Percentiles rank a stretch among this genome's conserved stretches.
These are phyloP conservation scores for Telopea speciosissima DNA, from an alignment of 177 flowering plant genomes.

Conservation along the genomic window DNA sequence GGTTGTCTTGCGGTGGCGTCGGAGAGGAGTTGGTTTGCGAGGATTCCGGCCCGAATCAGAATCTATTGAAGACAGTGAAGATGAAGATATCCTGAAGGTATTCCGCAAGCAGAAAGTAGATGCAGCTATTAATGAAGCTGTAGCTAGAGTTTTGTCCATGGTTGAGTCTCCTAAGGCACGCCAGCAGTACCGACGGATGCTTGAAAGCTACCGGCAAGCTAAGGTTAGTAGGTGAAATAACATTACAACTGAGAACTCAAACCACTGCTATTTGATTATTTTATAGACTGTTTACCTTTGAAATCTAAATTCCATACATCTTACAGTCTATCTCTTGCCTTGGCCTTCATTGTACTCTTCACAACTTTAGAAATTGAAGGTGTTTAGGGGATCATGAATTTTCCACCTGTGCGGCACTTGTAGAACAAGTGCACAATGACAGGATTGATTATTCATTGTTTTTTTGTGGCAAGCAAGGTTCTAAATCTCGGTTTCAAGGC, in stretches of 20 bases:
- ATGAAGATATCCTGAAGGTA: constrained; percentile 71
- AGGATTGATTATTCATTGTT: no score
- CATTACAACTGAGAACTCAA: background rate
- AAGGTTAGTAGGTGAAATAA: constrained; percentile 38
- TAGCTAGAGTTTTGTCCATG: constrained; percentile 79
- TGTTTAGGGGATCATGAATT: background rate
- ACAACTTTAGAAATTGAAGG: no score
- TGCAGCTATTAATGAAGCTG: constrained; percentile 64
- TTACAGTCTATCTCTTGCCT: background rate
- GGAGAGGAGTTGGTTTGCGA: constrained; percentile 78
- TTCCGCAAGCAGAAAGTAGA: constrained; percentile 87
- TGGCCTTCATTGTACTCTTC: background rate
- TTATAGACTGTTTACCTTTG: background rate
- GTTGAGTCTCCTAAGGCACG: constrained; percentile 78
- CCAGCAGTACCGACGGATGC: constrained; percentile 79
- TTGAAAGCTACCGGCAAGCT: constrained; percentile 54
- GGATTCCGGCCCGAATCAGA: constrained; percentile 59
- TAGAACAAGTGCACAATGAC: no score
- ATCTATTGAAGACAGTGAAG: constrained; percentile 58
- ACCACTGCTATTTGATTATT: background rate
- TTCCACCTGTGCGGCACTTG: background rate
- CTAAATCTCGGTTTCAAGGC: no score
- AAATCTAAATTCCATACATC: background rate
- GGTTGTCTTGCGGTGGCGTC: constrained; percentile 79
- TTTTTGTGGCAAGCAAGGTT: no score